Evolutionary conservation across 2,329 filamentous ascomycete genomes (phyloP), one percentile per base, ranked within the genome.

Genomic region (Fusarium agapanthi): DNA sequence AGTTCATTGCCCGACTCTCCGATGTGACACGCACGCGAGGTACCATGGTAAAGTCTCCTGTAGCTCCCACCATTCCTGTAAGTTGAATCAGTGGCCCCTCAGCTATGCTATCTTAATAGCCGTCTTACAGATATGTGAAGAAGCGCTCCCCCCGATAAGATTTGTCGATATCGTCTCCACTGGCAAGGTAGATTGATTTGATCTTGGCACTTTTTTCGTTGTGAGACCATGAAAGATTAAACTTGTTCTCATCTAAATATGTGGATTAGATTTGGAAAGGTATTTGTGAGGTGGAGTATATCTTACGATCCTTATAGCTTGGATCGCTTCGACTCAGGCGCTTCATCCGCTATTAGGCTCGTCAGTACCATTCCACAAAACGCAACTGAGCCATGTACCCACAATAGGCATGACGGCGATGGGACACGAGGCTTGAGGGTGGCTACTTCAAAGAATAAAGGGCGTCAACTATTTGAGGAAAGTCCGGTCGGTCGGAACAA

Each of bases 181-280:
- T 32, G 5, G 45, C 28, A 3, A 48, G 26, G 7, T 48, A 48
- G 28, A 48, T 48, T 5, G 45, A 48, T 28, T 48, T 48, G 28
- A 48, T 3, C 5, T 48, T 48, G 20, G 28, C 45, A 5, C 28
- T 48, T 32, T 48, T 48, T 4, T 32, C 45, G 1, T 16, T 22
- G 14, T 48, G 45, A 7, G 20, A n/a, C 45, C 22, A 32, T 9
- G 28, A 48, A 16, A 32, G 10, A 32, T 32, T n/a, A 14, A 48
- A 48, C 10, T 48, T 48, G 4, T n/a, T 12, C 22, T 48, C 28
- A 48, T 48, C 45, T 32, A 9, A 32, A 5, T 0, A n/a, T 16
- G 0, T 2, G 3, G 20, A 6, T 48, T 0, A 32, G 45, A 4
- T 0, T 4, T n/a, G 6, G 0, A 2, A 16, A 18, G 7, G 7